These are phyloP conservation scores for Pythium pyrilobum DNA, from an alignment of 352 stramenopile genomes.

Conservation along the genomic window DNA sequence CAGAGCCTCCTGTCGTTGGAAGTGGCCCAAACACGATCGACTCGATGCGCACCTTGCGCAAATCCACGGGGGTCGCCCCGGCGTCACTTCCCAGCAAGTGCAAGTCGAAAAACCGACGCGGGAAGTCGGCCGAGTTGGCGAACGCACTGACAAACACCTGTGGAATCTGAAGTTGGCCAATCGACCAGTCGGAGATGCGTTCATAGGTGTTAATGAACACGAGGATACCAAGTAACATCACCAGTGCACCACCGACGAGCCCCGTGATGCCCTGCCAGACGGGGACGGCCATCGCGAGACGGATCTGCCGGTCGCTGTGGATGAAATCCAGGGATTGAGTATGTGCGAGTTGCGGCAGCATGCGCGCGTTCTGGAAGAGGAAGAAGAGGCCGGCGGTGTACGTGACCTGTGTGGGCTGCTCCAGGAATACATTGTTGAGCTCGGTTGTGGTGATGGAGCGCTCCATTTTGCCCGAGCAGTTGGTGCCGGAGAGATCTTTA, in stretches of 20 bases:
- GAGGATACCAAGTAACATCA: background rate
- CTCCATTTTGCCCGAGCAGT: conserved; percentile 9
- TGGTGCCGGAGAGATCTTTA: background rate
- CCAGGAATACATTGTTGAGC: conserved; percentile 6
- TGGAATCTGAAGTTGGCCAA: background rate
- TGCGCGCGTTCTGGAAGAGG: conserved; percentile 9
- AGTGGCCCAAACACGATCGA: conserved; percentile 2
- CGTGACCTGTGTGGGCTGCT: conserved; percentile 1
- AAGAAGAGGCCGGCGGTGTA: conserved; percentile 9
- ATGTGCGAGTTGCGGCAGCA: background rate
- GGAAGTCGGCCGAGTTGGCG: background rate
- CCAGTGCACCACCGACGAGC: background rate
- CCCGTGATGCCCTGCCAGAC: background rate
- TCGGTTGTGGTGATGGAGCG: background rate
- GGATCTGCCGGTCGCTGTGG: background rate
- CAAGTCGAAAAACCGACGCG: background rate
- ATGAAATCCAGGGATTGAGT: background rate
- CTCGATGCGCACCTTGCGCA: background rate
- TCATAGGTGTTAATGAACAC: background rate
- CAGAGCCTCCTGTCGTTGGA: too few species aligned
- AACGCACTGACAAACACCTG: background rate
- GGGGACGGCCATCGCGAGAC: background rate
- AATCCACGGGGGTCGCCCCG: background rate
- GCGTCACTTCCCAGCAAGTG: background rate
- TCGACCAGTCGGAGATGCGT: background rate